phyloP scores from a whole-genome alignment of 2,329 filamentous ascomycete genomes.

The Proliferodiscus dingleyae region DNA sequence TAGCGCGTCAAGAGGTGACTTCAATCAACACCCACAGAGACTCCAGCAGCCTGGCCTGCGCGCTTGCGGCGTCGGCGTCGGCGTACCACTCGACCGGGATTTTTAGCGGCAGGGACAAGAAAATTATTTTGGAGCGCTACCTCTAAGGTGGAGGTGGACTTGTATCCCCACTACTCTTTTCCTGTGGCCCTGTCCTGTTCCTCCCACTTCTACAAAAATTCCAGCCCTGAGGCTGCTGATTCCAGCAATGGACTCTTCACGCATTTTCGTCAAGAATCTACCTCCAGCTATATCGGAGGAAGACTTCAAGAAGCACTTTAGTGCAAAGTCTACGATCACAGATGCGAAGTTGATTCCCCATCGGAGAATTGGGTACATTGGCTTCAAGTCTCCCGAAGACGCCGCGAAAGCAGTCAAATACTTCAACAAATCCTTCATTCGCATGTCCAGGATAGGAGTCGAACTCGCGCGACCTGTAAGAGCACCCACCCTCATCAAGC shows the following conservation, averaged over 20 bases:
- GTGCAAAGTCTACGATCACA: constrained; percentile 69
- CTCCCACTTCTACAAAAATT: background rate
- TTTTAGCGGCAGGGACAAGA: too few relatives aligned
- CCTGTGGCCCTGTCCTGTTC: too few relatives aligned
- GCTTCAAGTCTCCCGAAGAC: constrained; percentile 78
- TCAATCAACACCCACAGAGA: too few relatives aligned
- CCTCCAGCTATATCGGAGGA: constrained; percentile 81
- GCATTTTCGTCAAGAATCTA: constrained; percentile 74
- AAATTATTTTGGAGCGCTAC: too few relatives aligned
- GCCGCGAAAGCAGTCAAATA: constrained; percentile 83
- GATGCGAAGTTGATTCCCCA: constrained; percentile 89
- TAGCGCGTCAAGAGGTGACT: too few relatives aligned
- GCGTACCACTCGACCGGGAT: too few relatives aligned
- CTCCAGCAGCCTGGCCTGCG: too few relatives aligned
- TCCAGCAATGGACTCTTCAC: constrained; percentile 49
- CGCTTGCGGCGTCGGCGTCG: too few relatives aligned
- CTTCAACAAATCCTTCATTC: constrained; percentile 92
- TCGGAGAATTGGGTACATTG: constrained; percentile 90
- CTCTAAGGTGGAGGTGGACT: too few relatives aligned
- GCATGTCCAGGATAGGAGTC: constrained; percentile 89
- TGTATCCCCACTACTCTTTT: too few relatives aligned
- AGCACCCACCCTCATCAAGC: constrained; percentile 9
- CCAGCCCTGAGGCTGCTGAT: too few relatives aligned
- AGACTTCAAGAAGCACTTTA: constrained; percentile 86
- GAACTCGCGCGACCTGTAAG: constrained; percentile 80